Percentiles rank a stretch among this genome's conserved stretches.
Conservation (phyloP, 2,329 filamentous ascomycete genomes). For the Cytospora piceicola region DNA sequence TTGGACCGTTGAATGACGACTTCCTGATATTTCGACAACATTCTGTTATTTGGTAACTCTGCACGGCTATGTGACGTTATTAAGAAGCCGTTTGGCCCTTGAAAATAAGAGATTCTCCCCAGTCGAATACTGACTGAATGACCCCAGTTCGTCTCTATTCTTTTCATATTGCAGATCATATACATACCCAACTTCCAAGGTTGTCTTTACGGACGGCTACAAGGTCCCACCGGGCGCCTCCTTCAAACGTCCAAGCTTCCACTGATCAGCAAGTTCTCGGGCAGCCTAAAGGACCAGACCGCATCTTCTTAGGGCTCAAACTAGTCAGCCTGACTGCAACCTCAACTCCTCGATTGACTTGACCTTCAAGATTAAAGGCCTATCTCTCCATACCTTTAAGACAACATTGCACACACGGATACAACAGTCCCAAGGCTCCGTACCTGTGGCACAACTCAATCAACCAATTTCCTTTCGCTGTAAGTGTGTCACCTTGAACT, state of each 20-base stretch:
- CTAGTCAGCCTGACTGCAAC: background rate
- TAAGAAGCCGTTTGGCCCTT: background rate
- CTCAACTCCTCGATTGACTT: background rate
- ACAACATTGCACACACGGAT: no score
- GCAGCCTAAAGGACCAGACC: background rate
- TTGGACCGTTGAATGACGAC: constrained; percentile 16
- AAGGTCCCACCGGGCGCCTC: background rate
- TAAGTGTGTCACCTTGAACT: background rate
- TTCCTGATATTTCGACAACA: constrained; percentile 10
- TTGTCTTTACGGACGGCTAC: background rate
- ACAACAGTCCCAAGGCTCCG: background rate
- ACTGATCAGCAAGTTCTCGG: background rate
- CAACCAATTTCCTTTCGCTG: background rate
- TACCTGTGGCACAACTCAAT: background rate
- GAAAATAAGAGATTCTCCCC: background rate
- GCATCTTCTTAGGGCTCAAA: background rate
- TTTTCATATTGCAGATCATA: no score
- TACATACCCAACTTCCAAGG: background rate
- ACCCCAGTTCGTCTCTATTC: no score
- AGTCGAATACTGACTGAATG: no score
- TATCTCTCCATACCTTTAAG: background rate
- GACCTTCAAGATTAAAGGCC: background rate
- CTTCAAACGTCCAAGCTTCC: background rate
- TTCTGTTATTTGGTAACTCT: background rate
- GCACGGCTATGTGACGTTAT: constrained; percentile 7